Conservation (phyloP, 2,329 filamentous ascomycete species). For the Cordyceps cicadae region DNA sequence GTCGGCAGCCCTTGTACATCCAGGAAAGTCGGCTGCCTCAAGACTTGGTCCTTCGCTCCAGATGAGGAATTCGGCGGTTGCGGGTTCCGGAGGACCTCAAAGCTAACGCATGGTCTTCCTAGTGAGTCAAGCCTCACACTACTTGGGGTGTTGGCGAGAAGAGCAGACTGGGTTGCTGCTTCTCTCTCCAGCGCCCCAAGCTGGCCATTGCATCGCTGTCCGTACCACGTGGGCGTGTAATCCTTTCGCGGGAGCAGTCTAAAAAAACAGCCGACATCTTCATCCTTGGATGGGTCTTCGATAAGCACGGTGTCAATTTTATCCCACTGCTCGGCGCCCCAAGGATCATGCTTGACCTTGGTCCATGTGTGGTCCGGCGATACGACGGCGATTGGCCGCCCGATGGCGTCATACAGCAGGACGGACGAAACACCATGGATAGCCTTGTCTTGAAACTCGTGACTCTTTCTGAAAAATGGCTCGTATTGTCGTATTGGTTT, state of each 20-base stretch:
- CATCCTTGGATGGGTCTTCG: neutral
- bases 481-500: conserved; percentile 15
- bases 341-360: conserved; percentile 13
- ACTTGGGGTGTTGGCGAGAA: neutral
- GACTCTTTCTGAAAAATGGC: conserved; percentile 16
- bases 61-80: neutral
- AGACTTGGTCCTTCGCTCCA: neutral
- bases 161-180: conserved; percentile 1
- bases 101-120: neutral
- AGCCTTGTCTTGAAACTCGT: conserved; percentile 11
- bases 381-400: conserved; percentile 13
- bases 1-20: conserved; percentile 5
- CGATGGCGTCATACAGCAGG: conserved; percentile 13
- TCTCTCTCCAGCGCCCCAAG: neutral
- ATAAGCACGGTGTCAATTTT: conserved; percentile 8
- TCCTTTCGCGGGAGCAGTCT: neutral
- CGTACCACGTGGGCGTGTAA: conserved; percentile 17
- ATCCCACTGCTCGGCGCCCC: conserved; percentile 10
- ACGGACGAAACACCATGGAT: conserved; percentile 9
- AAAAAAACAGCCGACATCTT: conserved; percentile 6
- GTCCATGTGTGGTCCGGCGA: conserved; percentile 17
- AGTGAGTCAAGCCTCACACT: conserved; percentile 2
- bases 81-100: conserved; percentile 1
- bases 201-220: conserved; percentile 1
- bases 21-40: conserved; percentile 5